Evolutionary conservation across 2,329 filamentous ascomycete genomes (phyloP).

Genomic region (Pseudohalonectria lignicola): DNA sequence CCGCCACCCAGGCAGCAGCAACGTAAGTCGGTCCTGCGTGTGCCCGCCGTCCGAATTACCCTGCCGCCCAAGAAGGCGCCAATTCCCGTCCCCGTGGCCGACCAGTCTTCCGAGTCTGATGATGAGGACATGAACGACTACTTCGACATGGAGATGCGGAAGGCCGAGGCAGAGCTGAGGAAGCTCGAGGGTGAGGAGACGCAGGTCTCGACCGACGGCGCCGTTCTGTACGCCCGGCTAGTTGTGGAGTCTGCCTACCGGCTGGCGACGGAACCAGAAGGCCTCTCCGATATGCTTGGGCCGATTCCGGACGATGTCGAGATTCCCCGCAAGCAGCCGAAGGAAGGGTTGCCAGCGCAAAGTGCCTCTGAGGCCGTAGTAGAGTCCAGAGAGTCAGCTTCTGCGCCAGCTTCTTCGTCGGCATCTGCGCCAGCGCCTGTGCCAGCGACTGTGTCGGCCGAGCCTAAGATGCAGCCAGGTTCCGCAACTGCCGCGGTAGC

Average conservation of each 20-base stretch:
- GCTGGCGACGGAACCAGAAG: slow-evolving; percentile 33
- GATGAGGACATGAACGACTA: slow-evolving; percentile 49
- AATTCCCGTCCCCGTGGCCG: slow-evolving; percentile 16
- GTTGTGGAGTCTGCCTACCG: slow-evolving; percentile 36
- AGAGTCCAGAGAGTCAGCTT: too few relatives aligned
- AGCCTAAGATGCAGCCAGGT: too few relatives aligned
- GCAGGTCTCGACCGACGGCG: slow-evolving; percentile 26
- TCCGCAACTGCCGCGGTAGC: too few relatives aligned
- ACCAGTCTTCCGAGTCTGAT: slow-evolving; percentile 41
- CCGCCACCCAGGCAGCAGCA: too few relatives aligned
- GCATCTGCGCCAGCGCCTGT: not conserved
- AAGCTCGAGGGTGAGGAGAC: slow-evolving; percentile 29
- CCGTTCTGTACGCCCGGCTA: slow-evolving; percentile 31
- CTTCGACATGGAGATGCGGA: slow-evolving; percentile 40
- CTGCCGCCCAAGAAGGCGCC: slow-evolving; percentile 24
- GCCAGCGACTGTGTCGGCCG: too few relatives aligned
- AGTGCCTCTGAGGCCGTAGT: too few relatives aligned
- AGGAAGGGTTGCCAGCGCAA: too few relatives aligned
- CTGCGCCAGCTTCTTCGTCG: not conserved
- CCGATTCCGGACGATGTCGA: slow-evolving; percentile 22
- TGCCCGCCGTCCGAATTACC: slow-evolving; percentile 22
- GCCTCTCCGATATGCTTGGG: slow-evolving; percentile 30
- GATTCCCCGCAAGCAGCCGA: slow-evolving; percentile 9
- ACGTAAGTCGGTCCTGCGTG: slow-evolving; percentile 15
- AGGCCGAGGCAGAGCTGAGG: slow-evolving; percentile 36